A percentile compares a stretch with the other conserved stretches of the same genome.
These are phyloP conservation scores for Ligustrum vulgare DNA, from an alignment of 257 asterid species.

Conservation along the genomic window DNA sequence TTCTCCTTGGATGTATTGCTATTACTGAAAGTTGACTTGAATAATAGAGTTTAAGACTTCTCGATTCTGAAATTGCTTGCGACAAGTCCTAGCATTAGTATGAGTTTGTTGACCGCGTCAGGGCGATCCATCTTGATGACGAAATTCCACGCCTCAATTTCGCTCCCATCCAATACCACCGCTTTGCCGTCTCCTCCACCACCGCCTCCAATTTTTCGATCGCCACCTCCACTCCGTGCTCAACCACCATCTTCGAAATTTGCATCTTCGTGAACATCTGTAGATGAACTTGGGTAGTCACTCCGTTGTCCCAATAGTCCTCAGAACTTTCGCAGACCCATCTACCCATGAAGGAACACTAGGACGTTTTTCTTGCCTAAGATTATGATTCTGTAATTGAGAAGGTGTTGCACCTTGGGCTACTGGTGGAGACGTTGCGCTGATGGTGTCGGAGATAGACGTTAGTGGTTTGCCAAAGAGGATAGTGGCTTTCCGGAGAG, in stretches of 20 bases:
- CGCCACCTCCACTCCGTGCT: constrained; percentile 60
- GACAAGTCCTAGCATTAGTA: no score
- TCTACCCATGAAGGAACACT: constrained; percentile 72
- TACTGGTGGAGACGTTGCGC: no score
- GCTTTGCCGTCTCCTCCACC: constrained; percentile 57
- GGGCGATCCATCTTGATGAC: no score
- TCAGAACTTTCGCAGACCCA: constrained; percentile 60
- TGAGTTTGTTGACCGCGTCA: no score
- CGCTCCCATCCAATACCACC: constrained; percentile 65
- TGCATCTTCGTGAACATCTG: constrained; percentile 57
- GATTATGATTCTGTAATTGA: constrained; percentile 50
- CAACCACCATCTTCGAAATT: constrained; percentile 61
- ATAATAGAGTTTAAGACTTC: no score
- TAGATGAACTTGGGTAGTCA: constrained; percentile 93
- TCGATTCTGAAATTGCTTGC: no score
- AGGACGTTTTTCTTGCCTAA: constrained; percentile 23
- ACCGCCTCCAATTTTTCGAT: constrained; percentile 62
- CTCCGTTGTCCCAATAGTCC: constrained; percentile 61
- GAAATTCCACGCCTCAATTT: constrained; percentile 48
- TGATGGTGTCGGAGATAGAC: no score
- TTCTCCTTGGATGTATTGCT: no score
- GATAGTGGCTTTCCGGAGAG: no score
- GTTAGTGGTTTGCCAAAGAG: no score
- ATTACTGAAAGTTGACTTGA: no score
- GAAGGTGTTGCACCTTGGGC: constrained; percentile 9